Base-by-base conservation (phyloP, 192 early-diverging fungal species). In the Phycomyces blakesleeanus region DNA sequence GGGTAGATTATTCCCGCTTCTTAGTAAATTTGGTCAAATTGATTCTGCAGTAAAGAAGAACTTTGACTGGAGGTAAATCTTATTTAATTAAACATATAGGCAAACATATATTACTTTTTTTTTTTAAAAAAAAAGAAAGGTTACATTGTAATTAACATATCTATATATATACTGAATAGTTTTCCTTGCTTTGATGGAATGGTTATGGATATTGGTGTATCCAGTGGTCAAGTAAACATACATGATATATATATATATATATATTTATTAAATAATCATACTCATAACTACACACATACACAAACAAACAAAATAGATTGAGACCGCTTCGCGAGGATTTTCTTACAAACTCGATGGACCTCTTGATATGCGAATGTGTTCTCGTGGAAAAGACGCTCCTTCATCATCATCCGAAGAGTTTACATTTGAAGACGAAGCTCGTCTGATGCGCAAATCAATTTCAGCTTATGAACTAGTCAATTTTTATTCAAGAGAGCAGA, bases 321-420 rank as follows among this genome's bases (percentile, higher is more conserved):
- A 83, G 58, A 78, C 83, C 1, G 57, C 79, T 22, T 50, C 63
- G 26, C 82, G 91, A 37, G 91, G 91, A 18, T 92, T 92, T 65
- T 88, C 88, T 0, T 85, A 84, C 68, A 68, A 79, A 18, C 67
- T 64, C 7, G 84, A 89, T 41, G 87, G 85, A 5, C 87, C 87
- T 9, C 67, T 92, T 24, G 89, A 89, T 65, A 90, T 92, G 90
- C 79, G 90, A 20, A 90, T 92, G 88, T 73, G 68, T 25, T 72
- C 78, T 10, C 25, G 67, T 2, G 79, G 79, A 2, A 24, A 53
- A n/a, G 27, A 61, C 15, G 49, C 29, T 34, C 29, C 29, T 34
- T 34, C 29, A 7, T 34, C 29, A 5, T 34, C 29, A 7, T 34
- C 29, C 7, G 29, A 34, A 34, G 29, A 34, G 29, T 34, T 34